Conservation (phyloP, 2,329 filamentous ascomycete genomes). For the Fusarium duplospermum region DNA sequence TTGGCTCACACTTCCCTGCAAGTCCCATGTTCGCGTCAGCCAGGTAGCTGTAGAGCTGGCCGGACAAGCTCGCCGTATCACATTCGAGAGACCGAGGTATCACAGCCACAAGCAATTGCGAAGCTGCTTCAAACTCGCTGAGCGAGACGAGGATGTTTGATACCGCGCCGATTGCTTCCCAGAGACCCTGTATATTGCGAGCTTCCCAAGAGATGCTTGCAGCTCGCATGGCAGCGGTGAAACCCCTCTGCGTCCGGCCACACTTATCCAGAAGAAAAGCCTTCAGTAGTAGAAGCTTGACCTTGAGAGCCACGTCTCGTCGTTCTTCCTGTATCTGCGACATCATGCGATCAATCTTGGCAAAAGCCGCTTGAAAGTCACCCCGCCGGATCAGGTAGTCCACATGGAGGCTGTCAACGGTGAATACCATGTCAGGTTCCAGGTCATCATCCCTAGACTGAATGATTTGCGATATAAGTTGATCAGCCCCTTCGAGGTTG, state of each 20-base stretch:
- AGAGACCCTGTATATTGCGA: conserved; percentile 75
- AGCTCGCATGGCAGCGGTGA: conserved; percentile 81
- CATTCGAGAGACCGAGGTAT: conserved; percentile 83
- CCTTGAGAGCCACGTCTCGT: conserved; percentile 70
- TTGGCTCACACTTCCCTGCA: conserved; percentile 65
- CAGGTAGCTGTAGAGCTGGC: conserved; percentile 75
- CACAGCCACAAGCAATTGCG: conserved; percentile 72
- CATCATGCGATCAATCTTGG: conserved; percentile 60
- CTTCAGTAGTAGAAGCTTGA: conserved; percentile 80
- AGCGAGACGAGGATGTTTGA: conserved; percentile 76
- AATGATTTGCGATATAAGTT: conserved; percentile 63
- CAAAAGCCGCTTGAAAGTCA: conserved; percentile 60
- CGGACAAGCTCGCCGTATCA: conserved; percentile 71
- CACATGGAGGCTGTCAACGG: conserved; percentile 64
- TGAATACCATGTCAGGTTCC: conserved; percentile 64
- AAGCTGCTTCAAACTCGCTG: conserved; percentile 76
- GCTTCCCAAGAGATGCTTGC: conserved; percentile 79
- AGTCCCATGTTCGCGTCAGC: conserved; percentile 84
- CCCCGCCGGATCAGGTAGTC: conserved; percentile 63
- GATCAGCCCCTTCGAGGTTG: conserved; percentile 63
- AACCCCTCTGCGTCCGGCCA: conserved; percentile 77
- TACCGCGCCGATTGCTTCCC: conserved; percentile 76
- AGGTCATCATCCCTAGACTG: conserved; percentile 63
- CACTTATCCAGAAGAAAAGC: conserved; percentile 75
- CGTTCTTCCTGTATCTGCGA: conserved; percentile 57